These are phyloP conservation scores for Apophysomyces variabilis DNA, from an alignment of 371 early-diverging fungal genomes.

Conservation along the genomic window DNA sequence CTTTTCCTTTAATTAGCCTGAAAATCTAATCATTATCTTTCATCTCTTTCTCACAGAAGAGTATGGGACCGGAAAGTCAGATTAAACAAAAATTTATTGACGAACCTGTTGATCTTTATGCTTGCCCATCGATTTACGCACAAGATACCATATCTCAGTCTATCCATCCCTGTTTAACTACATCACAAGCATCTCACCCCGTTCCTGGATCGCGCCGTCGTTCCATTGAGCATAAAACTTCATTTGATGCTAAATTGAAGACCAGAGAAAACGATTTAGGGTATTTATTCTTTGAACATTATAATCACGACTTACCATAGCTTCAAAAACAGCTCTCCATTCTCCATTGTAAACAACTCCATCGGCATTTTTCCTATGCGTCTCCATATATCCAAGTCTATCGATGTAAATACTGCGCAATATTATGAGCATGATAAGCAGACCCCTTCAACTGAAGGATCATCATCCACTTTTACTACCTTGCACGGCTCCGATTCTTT, in stretches of 20 bases:
- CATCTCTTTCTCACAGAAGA: conserved; percentile 8
- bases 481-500: neutral
- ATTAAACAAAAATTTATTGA: conserved; percentile 8
- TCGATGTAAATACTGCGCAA: conserved; percentile 40
- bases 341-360: neutral
- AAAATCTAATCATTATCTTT: conserved; percentile 6
- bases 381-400: conserved; percentile 35
- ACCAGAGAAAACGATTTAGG: conserved; percentile 16
- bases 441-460: neutral
- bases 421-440: conserved; percentile 4
- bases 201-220: conserved; percentile 45
- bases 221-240: conserved; percentile 33
- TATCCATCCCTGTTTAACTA: conserved; percentile 17
- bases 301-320: neutral
- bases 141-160: conserved; percentile 7
- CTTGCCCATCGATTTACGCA: neutral
- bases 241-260: conserved; percentile 22
- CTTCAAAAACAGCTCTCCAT: conserved; percentile 2
- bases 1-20: conserved; percentile 6
- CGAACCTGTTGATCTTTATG: conserved; percentile 8
- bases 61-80: conserved; percentile 5
- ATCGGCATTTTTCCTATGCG: conserved; percentile 2
- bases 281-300: conserved; percentile 10
- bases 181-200: conserved; percentile 30
- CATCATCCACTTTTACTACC: conserved; percentile 11